Evolutionary conservation across 2,329 filamentous ascomycete species (phyloP).

Genomic region (Hymenoscyphus salicellus): DNA sequence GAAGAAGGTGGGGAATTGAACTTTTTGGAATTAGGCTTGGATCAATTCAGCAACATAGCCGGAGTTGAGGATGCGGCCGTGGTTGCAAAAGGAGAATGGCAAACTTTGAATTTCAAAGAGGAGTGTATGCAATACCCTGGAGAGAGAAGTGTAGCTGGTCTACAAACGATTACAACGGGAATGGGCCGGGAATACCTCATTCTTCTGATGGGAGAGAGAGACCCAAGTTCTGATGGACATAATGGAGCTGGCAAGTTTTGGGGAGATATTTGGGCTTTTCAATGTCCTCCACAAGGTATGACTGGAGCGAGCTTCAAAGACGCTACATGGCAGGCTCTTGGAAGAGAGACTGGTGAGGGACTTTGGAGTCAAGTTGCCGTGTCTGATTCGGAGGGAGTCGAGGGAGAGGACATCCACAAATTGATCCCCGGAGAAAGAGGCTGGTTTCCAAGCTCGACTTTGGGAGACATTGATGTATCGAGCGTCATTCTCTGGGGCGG

Average conservation of each 20-base stretch:
- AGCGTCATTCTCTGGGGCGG: constrained; percentile 62
- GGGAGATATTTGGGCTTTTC: constrained; percentile 63
- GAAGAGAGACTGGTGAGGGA: constrained; percentile 55
- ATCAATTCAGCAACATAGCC: constrained; percentile 51
- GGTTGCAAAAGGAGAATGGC: constrained; percentile 52
- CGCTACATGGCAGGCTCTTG: constrained; percentile 52
- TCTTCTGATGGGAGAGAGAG: constrained; percentile 57
- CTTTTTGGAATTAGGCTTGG: constrained; percentile 57
- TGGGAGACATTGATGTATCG: constrained; percentile 58
- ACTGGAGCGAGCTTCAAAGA: constrained; percentile 54
- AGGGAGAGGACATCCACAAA: constrained; percentile 41
- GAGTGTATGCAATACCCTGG: constrained; percentile 49
- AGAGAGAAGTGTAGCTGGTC: constrained; percentile 50
- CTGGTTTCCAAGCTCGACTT: constrained; percentile 55
- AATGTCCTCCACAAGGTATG: constrained; percentile 55
- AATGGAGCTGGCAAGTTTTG: constrained; percentile 53
- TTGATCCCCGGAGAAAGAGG: constrained; percentile 52
- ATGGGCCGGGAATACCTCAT: constrained; percentile 61
- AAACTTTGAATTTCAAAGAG: constrained; percentile 47
- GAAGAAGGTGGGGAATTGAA: constrained; percentile 73
- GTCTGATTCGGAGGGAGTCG: constrained; percentile 43
- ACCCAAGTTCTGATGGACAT: constrained; percentile 49
- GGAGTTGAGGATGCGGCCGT: constrained; percentile 50
- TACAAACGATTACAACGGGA: constrained; percentile 56
- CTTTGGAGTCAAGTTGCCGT: constrained; percentile 57